Base-by-base conservation (phyloP, 108 stramenopile genomes). In the Nitzschia inconspicua region DNA sequence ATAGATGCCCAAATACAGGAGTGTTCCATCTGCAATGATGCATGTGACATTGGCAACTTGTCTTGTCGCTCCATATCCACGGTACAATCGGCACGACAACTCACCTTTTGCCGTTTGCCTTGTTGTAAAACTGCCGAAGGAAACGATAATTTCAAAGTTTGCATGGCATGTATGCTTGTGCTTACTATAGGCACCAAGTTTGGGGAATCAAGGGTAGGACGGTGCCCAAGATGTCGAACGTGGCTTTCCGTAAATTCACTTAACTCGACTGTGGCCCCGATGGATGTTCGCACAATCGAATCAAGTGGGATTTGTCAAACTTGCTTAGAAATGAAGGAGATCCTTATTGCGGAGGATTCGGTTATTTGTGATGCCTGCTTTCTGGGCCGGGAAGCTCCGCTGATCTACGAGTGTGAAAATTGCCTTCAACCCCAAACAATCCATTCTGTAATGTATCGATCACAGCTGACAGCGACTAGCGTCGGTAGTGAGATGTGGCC, bases 331-430 rank as follows among this genome's bases (percentile, higher is more conserved):
- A 24, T 30, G 16, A 42, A 42, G 40, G 6, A 13, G 4, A 9
- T n/a, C 19, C 25, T 57, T 13, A 23, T 57, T 26, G 13, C 29
- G 7, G 42, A 57, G 13, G 28, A 44, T 11, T 40, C 57, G 35
- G 2, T 40, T 25, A 57, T 22, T 7, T 57, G 57, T n/a, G 57
- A 57, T 42, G 57, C 40, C 18, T 57, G 57, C 40, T 57, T 57
- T 42, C 57, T 57, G 3, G 23, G 24, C 4, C 3, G 22, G 32
- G 42, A 57, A 43, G 41, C 40, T 4, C 28, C 54, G 6, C 35
- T 57, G 24, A 43, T 14, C 5, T 57, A 57, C 23, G 57, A 57
- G 41, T 57, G 57, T 24, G 42, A 57, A 29, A 40, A 57, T 4
- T 57, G 57, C 20, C 57, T 41, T 27, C 0, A 0, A 25, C 24